Evolutionary conservation across 129 eudicot genomes (phyloP), one percentile per base, ranked within the genome.

Genomic region (Scalesia atractyloides): DNA sequence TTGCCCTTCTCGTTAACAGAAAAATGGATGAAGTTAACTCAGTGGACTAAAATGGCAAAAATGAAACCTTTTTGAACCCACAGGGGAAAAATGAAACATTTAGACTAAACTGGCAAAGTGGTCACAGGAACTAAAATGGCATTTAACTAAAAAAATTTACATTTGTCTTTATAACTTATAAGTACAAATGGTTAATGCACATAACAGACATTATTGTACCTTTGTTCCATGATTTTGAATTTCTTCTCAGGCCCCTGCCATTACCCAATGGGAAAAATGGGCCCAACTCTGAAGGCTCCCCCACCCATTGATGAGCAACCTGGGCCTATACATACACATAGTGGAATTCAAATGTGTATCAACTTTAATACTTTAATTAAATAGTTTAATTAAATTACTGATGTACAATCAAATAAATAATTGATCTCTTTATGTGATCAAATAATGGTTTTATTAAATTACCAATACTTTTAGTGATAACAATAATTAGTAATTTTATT

Each of bases 261-360:
- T 93, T 87, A 3, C 98, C 98, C 74, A 17, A 73, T 20, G 98
- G 98, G 51, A 77, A 93, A 65, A 93, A 93, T n/a, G 98, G 98
- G 62, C 98, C 98, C 74, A 93, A 70, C 57, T 93, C 98, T 15
- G 76, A 93, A 93, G 66, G 97, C 98, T 70, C 98, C 98, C 39
- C 98, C 98, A 61, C 98, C 98, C 59, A 93, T 54, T 18, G 98
- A 93, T 26, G 98, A 93, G 81, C 98, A 93, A 74, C 98, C 98
- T 61, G 98, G 98, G 72, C 98, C 98, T 93, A 14, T 30, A 82
- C 16, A 41, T 7, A 71, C 47, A 80, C 0, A 80, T 14, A 57
- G 19, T 26, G 24, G 19, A 76, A 46, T 76, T 68, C 53, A 76
- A 59, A 34, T 59, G 16, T 62, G 15, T 63, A 62, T 49, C n/a